These are phyloP conservation scores for Blastocystis sp. DNA, from an alignment of 352 stramenopile genomes.

Conservation along the genomic window DNA sequence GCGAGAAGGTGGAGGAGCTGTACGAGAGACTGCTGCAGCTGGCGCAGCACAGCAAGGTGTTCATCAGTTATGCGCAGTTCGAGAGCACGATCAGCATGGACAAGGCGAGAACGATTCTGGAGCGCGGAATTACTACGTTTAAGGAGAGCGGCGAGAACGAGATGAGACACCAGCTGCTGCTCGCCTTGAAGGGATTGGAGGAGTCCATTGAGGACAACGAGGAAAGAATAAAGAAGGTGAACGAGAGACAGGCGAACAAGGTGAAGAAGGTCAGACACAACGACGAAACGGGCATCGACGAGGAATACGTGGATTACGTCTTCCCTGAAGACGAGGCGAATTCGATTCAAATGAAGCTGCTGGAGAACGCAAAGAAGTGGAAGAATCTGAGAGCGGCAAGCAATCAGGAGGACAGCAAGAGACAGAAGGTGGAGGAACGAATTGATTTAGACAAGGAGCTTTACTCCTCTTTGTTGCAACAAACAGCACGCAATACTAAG, in stretches of 20 bases:
- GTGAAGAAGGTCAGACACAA: constrained; percentile 94
- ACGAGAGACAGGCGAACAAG: constrained; percentile 89
- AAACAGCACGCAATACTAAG: neutral
- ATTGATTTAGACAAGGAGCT: constrained; percentile 75
- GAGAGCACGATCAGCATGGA: constrained; percentile 79
- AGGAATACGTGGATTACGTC: constrained; percentile 98
- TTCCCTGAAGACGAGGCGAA: constrained; percentile 96
- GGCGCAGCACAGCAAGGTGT: constrained; percentile 96
- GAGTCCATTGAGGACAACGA: constrained; percentile 84
- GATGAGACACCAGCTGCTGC: constrained; percentile 74
- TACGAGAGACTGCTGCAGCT: constrained; percentile 94
- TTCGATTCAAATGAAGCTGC: constrained; percentile 92
- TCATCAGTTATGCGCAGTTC: constrained; percentile 88
- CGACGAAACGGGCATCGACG: constrained; percentile 86
- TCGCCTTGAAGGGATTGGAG: constrained; percentile 76
- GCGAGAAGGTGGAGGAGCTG: constrained; percentile 85
- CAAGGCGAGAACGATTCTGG: constrained; percentile 59
- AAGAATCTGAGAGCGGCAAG: constrained; percentile 82
- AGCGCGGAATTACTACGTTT: constrained; percentile 78
- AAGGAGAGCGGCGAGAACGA: constrained; percentile 79
- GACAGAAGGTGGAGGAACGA: constrained; percentile 73
- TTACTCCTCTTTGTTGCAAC: neutral
- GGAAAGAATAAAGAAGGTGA: constrained; percentile 89
- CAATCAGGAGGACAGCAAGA: constrained; percentile 74
- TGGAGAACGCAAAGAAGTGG: constrained; percentile 95